phyloP scores from a whole-genome alignment of 1,284 basidiomycete species.

The Leccinum cinnamomeum region DNA sequence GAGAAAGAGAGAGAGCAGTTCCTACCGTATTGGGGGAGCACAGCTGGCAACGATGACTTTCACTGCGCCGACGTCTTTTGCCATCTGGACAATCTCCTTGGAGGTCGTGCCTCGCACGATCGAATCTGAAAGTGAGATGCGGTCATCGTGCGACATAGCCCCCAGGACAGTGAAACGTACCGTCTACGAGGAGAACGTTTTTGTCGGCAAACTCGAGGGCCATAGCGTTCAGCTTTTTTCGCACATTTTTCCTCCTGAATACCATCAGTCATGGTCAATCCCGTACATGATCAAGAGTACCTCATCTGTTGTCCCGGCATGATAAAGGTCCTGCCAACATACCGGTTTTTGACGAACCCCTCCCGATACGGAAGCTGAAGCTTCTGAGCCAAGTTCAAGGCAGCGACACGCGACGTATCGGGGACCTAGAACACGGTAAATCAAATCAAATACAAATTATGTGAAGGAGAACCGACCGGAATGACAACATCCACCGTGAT shows the following conservation, averaged over 20 bases:
- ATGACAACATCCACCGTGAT: conserved; percentile 93
- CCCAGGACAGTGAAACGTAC: conserved; percentile 41
- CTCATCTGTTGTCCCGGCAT: conserved; percentile 98
- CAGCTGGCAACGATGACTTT: conserved; percentile 97
- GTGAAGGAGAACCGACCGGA: conserved; percentile 58
- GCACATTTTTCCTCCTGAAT: conserved; percentile 87
- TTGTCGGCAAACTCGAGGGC: conserved; percentile 96
- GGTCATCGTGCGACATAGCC: background rate
- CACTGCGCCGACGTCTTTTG: conserved; percentile 98
- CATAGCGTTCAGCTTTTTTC: conserved; percentile 98
- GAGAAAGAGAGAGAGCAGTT: background rate
- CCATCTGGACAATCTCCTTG: conserved; percentile 99
- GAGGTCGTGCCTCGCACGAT: conserved; percentile 99
- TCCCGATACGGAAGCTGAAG: conserved; percentile 93
- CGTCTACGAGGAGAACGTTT: conserved; percentile 95
- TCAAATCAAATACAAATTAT: background rate
- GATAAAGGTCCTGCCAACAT: conserved; percentile 98
- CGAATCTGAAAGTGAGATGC: conserved; percentile 62
- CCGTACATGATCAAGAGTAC: conserved; percentile 34
- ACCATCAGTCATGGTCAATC: conserved; percentile 8
- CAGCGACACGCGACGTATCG: conserved; percentile 95
- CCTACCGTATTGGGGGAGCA: conserved; percentile 89
- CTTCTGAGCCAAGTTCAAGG: conserved; percentile 92
- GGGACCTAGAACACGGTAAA: conserved; percentile 60
- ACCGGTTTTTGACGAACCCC: conserved; percentile 99